A percentile compares a stretch with the other conserved stretches of the same genome.
Evolutionary conservation across 192 early-diverging fungal species (phyloP).

Genomic region (Linnemannia zychae): DNA sequence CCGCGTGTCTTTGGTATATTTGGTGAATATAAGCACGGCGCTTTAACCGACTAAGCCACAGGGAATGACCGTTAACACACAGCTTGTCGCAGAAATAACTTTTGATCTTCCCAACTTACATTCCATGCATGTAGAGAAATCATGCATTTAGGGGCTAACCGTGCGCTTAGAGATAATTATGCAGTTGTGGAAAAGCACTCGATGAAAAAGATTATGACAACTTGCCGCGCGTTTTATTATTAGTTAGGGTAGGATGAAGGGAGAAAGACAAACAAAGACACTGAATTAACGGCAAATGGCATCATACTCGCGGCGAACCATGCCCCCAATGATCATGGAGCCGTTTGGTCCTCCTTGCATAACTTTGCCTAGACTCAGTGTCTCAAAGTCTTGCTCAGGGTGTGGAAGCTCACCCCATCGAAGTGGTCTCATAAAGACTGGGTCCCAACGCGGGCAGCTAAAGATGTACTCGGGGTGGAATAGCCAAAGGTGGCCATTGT

Average conservation of each 20-base stretch:
- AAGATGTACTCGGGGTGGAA: slow-evolving; percentile 81
- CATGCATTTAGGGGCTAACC: too few relatives aligned
- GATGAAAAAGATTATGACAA: not conserved
- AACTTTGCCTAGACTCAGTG: slow-evolving; percentile 34
- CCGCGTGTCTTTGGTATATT: slow-evolving; percentile 73
- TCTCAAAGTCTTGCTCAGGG: slow-evolving; percentile 39
- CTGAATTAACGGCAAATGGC: slow-evolving; percentile 27
- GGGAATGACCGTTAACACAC: slow-evolving; percentile 47
- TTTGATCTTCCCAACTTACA: not conserved
- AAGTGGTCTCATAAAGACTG: slow-evolving; percentile 1
- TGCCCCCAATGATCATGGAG: slow-evolving; percentile 24
- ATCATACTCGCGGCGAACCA: slow-evolving; percentile 48
- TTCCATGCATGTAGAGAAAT: not conserved
- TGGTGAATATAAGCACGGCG: slow-evolving; percentile 71
- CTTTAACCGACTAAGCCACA: slow-evolving; percentile 73
- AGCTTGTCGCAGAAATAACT: not conserved
- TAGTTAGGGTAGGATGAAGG: too few relatives aligned
- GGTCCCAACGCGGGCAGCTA: slow-evolving; percentile 24
- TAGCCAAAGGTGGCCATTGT: slow-evolving; percentile 97
- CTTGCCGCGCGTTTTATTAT: not conserved
- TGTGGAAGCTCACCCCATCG: slow-evolving; percentile 40
- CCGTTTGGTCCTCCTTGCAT: slow-evolving; percentile 14
- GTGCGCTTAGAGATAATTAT: too few relatives aligned
- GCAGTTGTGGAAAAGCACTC: too few relatives aligned
- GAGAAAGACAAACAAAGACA: not conserved